These are phyloP conservation scores for Saccharomycopsis hybrid DNA, from an alignment of 1,139 yeast species.

Conservation along the genomic window DNA sequence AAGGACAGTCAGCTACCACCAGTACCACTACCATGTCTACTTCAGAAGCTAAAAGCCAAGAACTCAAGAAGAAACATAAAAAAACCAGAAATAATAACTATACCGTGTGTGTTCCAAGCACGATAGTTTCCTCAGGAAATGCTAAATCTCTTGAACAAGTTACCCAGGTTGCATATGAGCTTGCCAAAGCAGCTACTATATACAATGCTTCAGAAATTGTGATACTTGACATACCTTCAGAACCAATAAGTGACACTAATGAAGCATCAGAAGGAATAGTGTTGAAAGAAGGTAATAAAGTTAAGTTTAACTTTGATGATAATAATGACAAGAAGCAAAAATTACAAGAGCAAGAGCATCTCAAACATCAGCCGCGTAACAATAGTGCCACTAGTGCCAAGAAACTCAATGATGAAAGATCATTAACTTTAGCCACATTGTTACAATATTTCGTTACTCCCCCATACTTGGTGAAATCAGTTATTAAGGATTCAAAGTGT, in stretches of 20 bases:
- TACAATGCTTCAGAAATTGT: slow-evolving; percentile 70
- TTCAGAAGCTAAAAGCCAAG: too few species aligned
- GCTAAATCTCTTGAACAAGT: slow-evolving; percentile 67
- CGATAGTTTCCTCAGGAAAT: slow-evolving; percentile 43
- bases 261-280: slow-evolving; percentile 29
- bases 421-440: slow-evolving; percentile 56
- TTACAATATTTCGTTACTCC: slow-evolving; percentile 85
- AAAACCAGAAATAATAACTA: slow-evolving; percentile 25
- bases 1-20: neutral
- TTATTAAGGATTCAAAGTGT: slow-evolving; percentile 47
- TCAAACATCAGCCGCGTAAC: slow-evolving; percentile 21
- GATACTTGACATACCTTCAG: slow-evolving; percentile 43
- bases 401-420: slow-evolving; percentile 20
- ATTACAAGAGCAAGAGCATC: slow-evolving; percentile 21
- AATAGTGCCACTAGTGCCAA: too few species aligned
- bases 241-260: slow-evolving; percentile 20
- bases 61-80: slow-evolving; percentile 16
- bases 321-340: slow-evolving; percentile 21
- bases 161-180: slow-evolving; percentile 66
- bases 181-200: slow-evolving; percentile 67
- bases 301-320: slow-evolving; percentile 11
- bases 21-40: too few species aligned
- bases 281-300: slow-evolving; percentile 25
- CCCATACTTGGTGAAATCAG: slow-evolving; percentile 62
- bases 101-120: slow-evolving; percentile 62